A percentile compares a stretch with the other conserved stretches of the same genome.
Conservation (phyloP, 2,329 filamentous ascomycete genomes). For the Curvularia sp. region DNA sequence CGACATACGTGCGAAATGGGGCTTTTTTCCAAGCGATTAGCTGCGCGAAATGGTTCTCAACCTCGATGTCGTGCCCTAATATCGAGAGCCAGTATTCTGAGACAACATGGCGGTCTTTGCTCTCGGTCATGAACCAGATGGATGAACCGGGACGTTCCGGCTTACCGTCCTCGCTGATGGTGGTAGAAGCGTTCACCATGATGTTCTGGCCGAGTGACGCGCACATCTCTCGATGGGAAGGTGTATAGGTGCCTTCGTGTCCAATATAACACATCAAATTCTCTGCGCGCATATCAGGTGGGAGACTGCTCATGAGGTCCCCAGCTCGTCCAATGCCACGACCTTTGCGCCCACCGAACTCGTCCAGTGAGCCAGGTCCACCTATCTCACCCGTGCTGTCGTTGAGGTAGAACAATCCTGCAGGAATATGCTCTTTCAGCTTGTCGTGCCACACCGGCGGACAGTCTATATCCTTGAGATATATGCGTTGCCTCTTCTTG, state of each 20-base stretch:
- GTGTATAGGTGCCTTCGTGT: slow-evolving; percentile 96
- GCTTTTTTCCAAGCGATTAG: slow-evolving; percentile 95
- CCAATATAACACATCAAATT: slow-evolving; percentile 99
- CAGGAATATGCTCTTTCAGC: slow-evolving; percentile 77
- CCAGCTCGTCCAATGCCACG: slow-evolving; percentile 75
- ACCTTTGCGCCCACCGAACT: slow-evolving; percentile 57
- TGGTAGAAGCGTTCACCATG: slow-evolving; percentile 88
- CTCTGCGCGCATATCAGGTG: slow-evolving; percentile 84
- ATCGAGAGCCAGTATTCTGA: slow-evolving; percentile 93
- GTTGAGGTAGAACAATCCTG: slow-evolving; percentile 88
- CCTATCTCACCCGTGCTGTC: slow-evolving; percentile 70
- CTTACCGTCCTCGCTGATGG: slow-evolving; percentile 71
- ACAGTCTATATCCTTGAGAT: slow-evolving; percentile 97
- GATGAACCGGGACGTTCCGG: slow-evolving; percentile 80
- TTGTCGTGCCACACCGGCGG: slow-evolving; percentile 85
- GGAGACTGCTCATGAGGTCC: slow-evolving; percentile 93
- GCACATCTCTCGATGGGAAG: slow-evolving; percentile 96
- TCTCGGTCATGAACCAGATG: slow-evolving; percentile 99
- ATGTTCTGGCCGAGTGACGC: slow-evolving; percentile 95
- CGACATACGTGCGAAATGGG: slow-evolving; percentile 89
- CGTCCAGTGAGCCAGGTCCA: slow-evolving; percentile 62
- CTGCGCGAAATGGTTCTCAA: slow-evolving; percentile 96
- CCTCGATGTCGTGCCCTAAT: slow-evolving; percentile 93
- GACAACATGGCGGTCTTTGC: slow-evolving; percentile 86
- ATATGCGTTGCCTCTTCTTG: slow-evolving; percentile 81